Evolutionary conservation across 345 rosid genomes (phyloP), one percentile per base, ranked within the genome.

Genomic region (Carallia pectinifolia): DNA sequence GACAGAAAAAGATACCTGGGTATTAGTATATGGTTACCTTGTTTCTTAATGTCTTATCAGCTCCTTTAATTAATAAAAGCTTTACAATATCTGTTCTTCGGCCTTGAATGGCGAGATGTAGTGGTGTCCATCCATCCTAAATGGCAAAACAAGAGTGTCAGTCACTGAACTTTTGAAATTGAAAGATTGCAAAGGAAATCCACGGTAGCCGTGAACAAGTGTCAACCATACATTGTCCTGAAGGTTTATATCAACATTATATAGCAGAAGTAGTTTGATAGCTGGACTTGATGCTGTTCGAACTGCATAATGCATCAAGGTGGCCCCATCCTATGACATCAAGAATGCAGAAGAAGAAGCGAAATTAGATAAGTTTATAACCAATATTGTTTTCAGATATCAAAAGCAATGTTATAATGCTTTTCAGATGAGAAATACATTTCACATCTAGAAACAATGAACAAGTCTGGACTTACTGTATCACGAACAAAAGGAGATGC

Each of bases 101-200:
- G 58, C 85, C 85, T 84, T 86, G 98, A 77, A 91, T 96, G 60
- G 98, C 96, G 66, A 94, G 89, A 79, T 94, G 98, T 67, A 94
- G 73, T 12, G 98, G 97, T 44, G 97, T 84, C 98, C 98, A 94
- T 70, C 97, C 98, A 71, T 94, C 90, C 97, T 94, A 73, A 65
- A 74, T 34, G 19, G 47, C n/a, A 56, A 74, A 74, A 44, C 30
- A 44, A 30, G 12, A 44, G 44, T 48, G 71, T 44, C 36, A 0
- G 33, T 34, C 19, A 37, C 60, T 4, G 10, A 56, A 54, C 61
- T 31, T 38, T 33, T 10, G 50, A 34, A 52, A 58, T 16, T 5
- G 23, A 30, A 31, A 62, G 19, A 38, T 31, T 47, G 30, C 62
- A 18, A n/a, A 18, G 33, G 65, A 12, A 19, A 52, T 33, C 53